phyloP scores from a whole-genome alignment of 1,139 yeast genomes.

The Pneumocystis jirovecii region DNA sequence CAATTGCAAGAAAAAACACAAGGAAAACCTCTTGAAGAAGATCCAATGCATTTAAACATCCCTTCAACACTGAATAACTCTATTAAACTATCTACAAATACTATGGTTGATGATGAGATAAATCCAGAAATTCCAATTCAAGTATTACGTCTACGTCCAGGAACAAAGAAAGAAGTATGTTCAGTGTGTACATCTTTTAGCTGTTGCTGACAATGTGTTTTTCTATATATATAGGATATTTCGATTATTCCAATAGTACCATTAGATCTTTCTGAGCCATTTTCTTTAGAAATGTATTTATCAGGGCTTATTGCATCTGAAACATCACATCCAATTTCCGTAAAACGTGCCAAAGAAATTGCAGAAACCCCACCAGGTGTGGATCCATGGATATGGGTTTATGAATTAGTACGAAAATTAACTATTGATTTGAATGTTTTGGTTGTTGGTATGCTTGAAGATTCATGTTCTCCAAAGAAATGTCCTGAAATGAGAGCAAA shows the following conservation, averaged over 20 bases:
- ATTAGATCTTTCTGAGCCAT: neutral
- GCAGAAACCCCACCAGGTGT: neutral
- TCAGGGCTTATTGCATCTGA: neutral
- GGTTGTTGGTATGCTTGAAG: neutral
- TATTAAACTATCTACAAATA: neutral
- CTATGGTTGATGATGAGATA: neutral
- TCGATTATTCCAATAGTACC: neutral
- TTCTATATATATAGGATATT: neutral
- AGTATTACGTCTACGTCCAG: neutral
- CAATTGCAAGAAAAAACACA: neutral
- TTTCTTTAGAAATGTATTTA: neutral
- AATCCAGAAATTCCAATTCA: neutral
- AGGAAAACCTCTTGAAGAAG: neutral
- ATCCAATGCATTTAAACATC: neutral
- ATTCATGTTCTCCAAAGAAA: neutral
- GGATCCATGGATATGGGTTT: neutral
- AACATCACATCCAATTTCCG: neutral
- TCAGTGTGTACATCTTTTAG: neutral
- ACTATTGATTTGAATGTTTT: neutral
- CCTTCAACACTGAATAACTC: neutral
- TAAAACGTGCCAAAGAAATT: neutral
- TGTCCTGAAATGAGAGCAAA: constrained; percentile 5
- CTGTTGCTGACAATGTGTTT: neutral
- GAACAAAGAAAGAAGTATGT: neutral
- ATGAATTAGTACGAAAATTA: neutral